Percentiles rank a stretch among this genome's conserved stretches.
Conservation (phyloP, 1,284 basidiomycete species). For the Cystobasidium pallidum region DNA sequence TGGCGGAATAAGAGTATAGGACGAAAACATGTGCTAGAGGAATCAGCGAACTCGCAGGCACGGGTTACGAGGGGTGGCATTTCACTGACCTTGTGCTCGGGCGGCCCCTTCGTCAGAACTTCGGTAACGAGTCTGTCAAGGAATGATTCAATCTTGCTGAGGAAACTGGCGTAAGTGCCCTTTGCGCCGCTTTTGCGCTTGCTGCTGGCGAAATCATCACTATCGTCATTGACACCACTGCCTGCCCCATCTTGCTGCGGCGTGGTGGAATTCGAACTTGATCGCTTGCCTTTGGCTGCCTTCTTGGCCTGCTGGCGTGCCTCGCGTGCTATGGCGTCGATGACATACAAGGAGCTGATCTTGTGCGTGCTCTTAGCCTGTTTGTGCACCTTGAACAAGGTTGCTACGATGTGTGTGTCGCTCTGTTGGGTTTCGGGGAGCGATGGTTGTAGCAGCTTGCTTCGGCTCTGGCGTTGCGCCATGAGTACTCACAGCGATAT, state of each 20-base stretch:
- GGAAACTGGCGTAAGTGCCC: constrained; percentile 77
- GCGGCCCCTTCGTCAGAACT: constrained; percentile 66
- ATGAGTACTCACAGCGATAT: constrained; percentile 66
- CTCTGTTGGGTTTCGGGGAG: constrained; percentile 60
- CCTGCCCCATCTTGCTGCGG: constrained; percentile 41
- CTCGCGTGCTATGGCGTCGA: constrained; percentile 83
- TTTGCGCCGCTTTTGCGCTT: constrained; percentile 64
- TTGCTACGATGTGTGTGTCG: constrained; percentile 80
- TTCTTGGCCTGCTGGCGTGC: constrained; percentile 72
- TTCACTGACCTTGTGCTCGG: constrained; percentile 72
- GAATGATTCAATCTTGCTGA: constrained; percentile 81
- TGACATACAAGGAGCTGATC: constrained; percentile 81
- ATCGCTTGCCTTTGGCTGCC: constrained; percentile 56
- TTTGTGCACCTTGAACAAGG: constrained; percentile 81
- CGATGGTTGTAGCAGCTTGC: not conserved
- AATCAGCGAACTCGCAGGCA: not conserved
- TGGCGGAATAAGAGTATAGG: too few relatives aligned
- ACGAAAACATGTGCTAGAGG: not conserved
- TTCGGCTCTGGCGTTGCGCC: not conserved
- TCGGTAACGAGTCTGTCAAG: constrained; percentile 81
- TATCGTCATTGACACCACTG: not conserved
- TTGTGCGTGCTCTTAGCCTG: constrained; percentile 68
- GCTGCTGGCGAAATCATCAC: constrained; percentile 54
- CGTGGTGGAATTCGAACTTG: not conserved
- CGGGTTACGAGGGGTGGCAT: not conserved